These are phyloP conservation scores for Ceratobasidium sp. DNA, from an alignment of 1,284 basidiomycete species.

Conservation along the genomic window DNA sequence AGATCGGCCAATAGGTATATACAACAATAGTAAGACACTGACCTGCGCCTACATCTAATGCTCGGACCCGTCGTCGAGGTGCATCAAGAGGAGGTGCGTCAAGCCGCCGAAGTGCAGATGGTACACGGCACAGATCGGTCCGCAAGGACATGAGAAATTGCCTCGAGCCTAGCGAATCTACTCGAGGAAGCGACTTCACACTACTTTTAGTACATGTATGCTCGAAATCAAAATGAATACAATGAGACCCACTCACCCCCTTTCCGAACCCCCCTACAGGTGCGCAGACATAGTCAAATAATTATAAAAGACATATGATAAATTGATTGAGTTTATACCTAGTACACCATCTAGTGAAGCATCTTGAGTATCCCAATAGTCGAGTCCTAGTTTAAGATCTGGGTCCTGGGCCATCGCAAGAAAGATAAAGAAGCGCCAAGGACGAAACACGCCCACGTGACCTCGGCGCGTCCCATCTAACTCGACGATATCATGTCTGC, in stretches of 20 bases:
- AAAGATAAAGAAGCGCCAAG: neutral
- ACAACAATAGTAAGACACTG: neutral
- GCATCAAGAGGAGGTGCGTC: constrained; percentile 49
- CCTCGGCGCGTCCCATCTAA: constrained; percentile 43
- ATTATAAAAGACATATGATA: constrained; percentile 13
- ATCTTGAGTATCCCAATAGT: constrained; percentile 79
- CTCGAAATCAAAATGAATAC: constrained; percentile 37
- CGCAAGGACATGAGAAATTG: constrained; percentile 83
- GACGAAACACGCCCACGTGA: constrained; percentile 40
- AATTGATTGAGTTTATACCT: constrained; percentile 56
- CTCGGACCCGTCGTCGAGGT: constrained; percentile 64
- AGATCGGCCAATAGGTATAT: neutral
- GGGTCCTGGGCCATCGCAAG: constrained; percentile 52
- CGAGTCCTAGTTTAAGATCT: constrained; percentile 72
- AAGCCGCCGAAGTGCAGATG: constrained; percentile 70
- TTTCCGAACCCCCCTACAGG: constrained; percentile 70
- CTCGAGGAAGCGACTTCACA: constrained; percentile 82
- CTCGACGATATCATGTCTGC: constrained; percentile 46
- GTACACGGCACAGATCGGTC: constrained; percentile 79
- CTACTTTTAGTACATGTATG: neutral
- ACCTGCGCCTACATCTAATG: constrained; percentile 78
- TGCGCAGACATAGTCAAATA: too few species aligned
- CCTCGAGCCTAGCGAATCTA: constrained; percentile 89
- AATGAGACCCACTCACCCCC: constrained; percentile 74
- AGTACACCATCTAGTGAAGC: constrained; percentile 79